phyloP scores from a whole-genome alignment of 208 protist species.

The Vickermania spadyakhi region DNA sequence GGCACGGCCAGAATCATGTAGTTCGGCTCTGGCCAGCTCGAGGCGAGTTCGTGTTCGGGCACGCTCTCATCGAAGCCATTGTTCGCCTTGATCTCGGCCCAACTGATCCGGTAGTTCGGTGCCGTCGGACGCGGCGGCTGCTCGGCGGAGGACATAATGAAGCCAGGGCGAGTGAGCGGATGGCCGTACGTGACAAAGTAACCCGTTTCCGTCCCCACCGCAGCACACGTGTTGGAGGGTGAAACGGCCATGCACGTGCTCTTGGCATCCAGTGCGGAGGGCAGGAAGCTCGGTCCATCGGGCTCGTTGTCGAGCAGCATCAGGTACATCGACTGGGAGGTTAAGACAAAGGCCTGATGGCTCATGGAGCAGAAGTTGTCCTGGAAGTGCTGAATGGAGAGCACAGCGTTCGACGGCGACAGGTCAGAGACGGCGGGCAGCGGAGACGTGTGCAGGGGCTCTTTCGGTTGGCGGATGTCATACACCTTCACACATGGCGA shows the following conservation, averaged over 20 bases:
- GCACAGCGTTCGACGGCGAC: slow-evolving; percentile 15
- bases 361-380: slow-evolving; percentile 43
- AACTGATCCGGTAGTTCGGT: slow-evolving; percentile 42
- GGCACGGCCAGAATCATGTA: slow-evolving; percentile 87
- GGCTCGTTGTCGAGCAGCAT: slow-evolving; percentile 60
- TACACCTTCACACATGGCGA: slow-evolving; percentile 72
- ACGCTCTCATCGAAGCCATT: slow-evolving; percentile 58
- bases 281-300: slow-evolving; percentile 44
- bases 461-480: slow-evolving; percentile 63
- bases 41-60: slow-evolving; percentile 42
- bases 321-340: slow-evolving; percentile 66
- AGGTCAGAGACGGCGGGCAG: slow-evolving; percentile 64
- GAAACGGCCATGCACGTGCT: slow-evolving; percentile 64
- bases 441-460: slow-evolving; percentile 41
- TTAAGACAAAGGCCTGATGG: slow-evolving; percentile 63
- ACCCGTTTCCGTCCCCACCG: slow-evolving; percentile 83
- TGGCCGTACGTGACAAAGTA: slow-evolving; percentile 69
- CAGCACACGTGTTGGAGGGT: slow-evolving; percentile 67
- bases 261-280: slow-evolving; percentile 21
- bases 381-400: slow-evolving; percentile 48
- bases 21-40: slow-evolving; percentile 75
- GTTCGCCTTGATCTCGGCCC: slow-evolving; percentile 54
- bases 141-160: slow-evolving; percentile 66
- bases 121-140: slow-evolving; percentile 42
- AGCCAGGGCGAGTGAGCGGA: slow-evolving; percentile 55